Base-by-base conservation (phyloP, 176 grass and related monocot genomes). In the Dactylis glomerata region DNA sequence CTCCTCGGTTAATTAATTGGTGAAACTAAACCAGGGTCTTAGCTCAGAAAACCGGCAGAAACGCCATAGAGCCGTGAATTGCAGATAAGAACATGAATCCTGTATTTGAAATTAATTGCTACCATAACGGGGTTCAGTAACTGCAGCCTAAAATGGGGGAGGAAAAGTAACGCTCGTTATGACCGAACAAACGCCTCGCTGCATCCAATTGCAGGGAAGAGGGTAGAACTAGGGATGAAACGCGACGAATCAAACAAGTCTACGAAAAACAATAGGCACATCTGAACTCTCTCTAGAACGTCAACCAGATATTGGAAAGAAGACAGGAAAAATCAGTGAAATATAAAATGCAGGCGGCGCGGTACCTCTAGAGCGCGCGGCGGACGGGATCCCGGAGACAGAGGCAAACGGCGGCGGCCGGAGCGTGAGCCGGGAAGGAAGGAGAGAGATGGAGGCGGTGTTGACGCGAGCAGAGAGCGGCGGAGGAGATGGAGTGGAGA, bases 351-450 rank as follows among this genome's bases (percentile, higher is more conserved):
- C 54, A 49, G 46, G 31, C 38, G 49, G 59, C 24, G 61, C 31
- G 2, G 71, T 85, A 86, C 88, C 83, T 89, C 17, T 30, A 32
- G 22, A 1, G 30, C 49, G 67, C 26, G 75, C 14, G 57, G 42
- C 70, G 70, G 27, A 55, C 17, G 28, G 62, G 37, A 67, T 50
- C 54, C 32, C 19, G 7, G 68, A 44, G 20, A n/a, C 34, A 37
- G 17, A 3, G 44, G 23, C 16, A 28, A 12, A 63, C 59, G 59
- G 27, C 8, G 59, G 59, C 59, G 59, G 59, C 58, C 9, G 47
- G 73, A 19, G 73, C n/a, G n/a, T 32, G 45, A 1, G 14, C 1
- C 19, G 20, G 51, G 68, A 34, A 19, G 15, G 76, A 34, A 19
- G 16, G 76, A 74, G 66, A 13, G 7, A 19, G 80, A 38, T 17